A percentile compares a stretch with the other conserved stretches of the same genome.
Evolutionary conservation across 2,329 filamentous ascomycete genomes (phyloP).

Genomic region (Huntiella bhutanensis): DNA sequence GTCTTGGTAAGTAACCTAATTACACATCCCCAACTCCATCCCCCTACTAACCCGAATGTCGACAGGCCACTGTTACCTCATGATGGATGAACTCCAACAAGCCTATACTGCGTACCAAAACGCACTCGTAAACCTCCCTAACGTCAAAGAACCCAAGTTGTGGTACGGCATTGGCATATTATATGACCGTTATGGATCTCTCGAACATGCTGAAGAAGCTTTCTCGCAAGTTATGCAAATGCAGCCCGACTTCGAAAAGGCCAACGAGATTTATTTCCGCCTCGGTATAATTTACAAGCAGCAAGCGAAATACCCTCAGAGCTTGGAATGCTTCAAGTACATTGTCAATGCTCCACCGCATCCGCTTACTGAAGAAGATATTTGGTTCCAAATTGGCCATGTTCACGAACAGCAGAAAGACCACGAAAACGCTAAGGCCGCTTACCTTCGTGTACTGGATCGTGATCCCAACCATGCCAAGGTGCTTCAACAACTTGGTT

Average conservation of each 20-base stretch:
- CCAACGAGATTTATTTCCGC: conserved; percentile 96
- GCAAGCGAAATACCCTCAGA: conserved; percentile 81
- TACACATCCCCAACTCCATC: background rate
- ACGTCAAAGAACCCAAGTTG: conserved; percentile 73
- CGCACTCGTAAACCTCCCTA: conserved; percentile 76
- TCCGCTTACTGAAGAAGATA: conserved; percentile 89
- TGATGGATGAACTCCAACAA: conserved; percentile 96
- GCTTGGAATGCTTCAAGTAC: conserved; percentile 95
- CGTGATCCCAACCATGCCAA: conserved; percentile 93
- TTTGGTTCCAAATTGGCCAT: conserved; percentile 99
- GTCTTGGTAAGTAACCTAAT: conserved; percentile 45
- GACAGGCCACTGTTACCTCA: conserved; percentile 86
- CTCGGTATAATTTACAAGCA: conserved; percentile 99
- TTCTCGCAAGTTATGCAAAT: conserved; percentile 99
- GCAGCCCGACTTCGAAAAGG: conserved; percentile 94
- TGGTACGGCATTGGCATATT: conserved; percentile 98
- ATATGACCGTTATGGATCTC: conserved; percentile 87
- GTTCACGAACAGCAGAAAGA: conserved; percentile 99
- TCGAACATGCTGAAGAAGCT: conserved; percentile 93
- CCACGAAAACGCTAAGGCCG: conserved; percentile 85
- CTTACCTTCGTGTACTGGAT: conserved; percentile 83
- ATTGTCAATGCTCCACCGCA: conserved; percentile 86
- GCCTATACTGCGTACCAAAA: conserved; percentile 95
- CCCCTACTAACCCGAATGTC: background rate
- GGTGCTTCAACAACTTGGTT: conserved; percentile 91